Evolutionary conservation across 345 rosid species (phyloP).

Genomic region (Citrus trifoliata): DNA sequence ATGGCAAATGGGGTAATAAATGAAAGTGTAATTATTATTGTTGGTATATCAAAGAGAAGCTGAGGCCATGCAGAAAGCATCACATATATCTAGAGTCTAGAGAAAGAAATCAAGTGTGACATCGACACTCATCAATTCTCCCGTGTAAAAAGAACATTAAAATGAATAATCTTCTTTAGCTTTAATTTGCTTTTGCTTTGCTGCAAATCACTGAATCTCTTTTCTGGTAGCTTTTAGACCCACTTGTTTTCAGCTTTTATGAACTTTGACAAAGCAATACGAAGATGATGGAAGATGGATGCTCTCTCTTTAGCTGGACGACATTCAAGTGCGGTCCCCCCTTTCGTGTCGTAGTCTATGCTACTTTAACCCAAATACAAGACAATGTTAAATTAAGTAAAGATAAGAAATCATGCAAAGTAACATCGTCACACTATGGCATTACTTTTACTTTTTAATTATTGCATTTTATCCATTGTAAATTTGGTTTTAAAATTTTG

Average conservation of each 20-base stretch:
- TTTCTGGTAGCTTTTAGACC: slow-evolving; percentile 11
- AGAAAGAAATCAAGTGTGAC: neutral
- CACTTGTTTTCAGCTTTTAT: slow-evolving; percentile 13
- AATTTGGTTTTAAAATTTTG: too few species aligned
- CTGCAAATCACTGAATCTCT: slow-evolving; percentile 11
- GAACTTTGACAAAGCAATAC: neutral
- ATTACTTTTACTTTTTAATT: too few species aligned
- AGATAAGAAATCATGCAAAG: too few species aligned
- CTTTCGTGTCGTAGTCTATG: neutral
- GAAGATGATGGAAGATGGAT: neutral
- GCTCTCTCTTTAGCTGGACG: slow-evolving; percentile 6
- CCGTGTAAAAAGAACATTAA: too few species aligned
- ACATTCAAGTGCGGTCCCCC: neutral
- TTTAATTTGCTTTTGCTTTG: slow-evolving; percentile 29
- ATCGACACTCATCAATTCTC: too few species aligned
- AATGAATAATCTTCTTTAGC: neutral
- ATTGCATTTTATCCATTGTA: too few species aligned
- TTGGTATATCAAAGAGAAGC: neutral
- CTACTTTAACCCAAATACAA: too few species aligned
- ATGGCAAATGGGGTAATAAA: too few species aligned
- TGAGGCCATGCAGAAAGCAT: slow-evolving; percentile 12
- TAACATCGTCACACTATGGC: too few species aligned
- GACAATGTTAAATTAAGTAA: too few species aligned
- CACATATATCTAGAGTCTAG: neutral
- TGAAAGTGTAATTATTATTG: too few species aligned